Evolutionary conservation across 176 grass and related monocot species (phyloP), one percentile per base, ranked within the genome.

Genomic region (Oryza australiensis): DNA sequence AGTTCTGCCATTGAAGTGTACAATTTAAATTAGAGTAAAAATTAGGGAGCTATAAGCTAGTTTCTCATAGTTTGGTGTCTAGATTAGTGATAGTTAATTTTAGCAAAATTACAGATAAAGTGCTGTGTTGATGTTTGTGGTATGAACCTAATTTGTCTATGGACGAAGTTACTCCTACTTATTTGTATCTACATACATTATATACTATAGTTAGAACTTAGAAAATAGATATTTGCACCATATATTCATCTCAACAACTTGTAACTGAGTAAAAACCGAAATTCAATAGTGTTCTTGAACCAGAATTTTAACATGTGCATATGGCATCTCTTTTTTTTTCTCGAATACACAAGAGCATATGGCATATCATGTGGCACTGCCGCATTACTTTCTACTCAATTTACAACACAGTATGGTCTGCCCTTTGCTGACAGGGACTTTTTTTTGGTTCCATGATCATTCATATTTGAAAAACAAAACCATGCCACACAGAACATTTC

Each of bases 111-210:
- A 24, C 35, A 42, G 68, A 41, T 37, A 12, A 26, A 42, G 23
- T 45, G 23, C 26, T 15, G 26, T 71, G 12, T 45, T 45, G 12
- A 43, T 45, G 38, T 71, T 45, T 45, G 38, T 16, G 42, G 6
- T 71, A 4, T 71, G n/a, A 15, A 12, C 22, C 59, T 18, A 33
- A 29, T 20, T 12, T 79, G 68, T 55, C 49, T 59, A 32, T 37
- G 9, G 51, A 5, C 3, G 26, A 26, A 26, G 16, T 71, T 60
- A 42, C 23, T 41, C n/a, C n/a, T n/a, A n/a, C n/a, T n/a, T 72
- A 72, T 81, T 81, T 71, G 23, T 71, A 43, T 45, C 22, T 70
- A 42, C 11, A 4, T 81, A 24, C 40, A 69, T 80, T 81, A 33
- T 81, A 18, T n/a, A n/a, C n/a, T n/a, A n/a, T n/a, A n/a, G n/a